phyloP scores from a whole-genome alignment of 257 asterid species.

The Solanum bukasovii region DNA sequence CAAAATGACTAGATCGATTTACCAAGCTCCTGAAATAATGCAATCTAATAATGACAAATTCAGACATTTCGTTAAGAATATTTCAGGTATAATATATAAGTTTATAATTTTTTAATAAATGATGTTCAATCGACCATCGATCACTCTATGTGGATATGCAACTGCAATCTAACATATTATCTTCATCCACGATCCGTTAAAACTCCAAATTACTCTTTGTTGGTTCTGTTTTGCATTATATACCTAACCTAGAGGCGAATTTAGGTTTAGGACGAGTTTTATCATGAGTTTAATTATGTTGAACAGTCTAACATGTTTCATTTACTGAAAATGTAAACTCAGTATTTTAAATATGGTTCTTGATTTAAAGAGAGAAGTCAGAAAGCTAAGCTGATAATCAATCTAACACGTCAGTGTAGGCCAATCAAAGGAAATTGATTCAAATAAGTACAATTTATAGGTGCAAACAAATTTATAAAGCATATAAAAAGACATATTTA shows the following conservation, averaged over 20 bases:
- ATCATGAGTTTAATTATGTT: not conserved
- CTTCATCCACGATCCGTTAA: not conserved
- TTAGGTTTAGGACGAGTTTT: not conserved
- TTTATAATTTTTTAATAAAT: not conserved
- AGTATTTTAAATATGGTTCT: not conserved
- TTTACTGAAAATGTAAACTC: not conserved
- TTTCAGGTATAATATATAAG: not conserved
- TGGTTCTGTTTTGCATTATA: not conserved
- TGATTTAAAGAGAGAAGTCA: not conserved
- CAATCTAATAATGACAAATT: not conserved
- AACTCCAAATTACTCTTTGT: not conserved
- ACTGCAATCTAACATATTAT: not conserved
- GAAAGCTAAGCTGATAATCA: not conserved
- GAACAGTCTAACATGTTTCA: not conserved
- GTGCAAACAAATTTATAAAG: not conserved
- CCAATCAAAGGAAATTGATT: not conserved
- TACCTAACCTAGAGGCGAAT: not conserved
- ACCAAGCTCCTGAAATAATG: not conserved
- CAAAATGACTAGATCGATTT: not conserved
- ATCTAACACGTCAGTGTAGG: not conserved
- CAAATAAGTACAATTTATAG: not conserved
- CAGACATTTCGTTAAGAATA: not conserved
- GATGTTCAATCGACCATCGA: not conserved
- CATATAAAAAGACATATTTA: not conserved
- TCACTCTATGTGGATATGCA: too few relatives aligned